Evolutionary conservation across 2,329 filamentous ascomycete genomes (phyloP).

Genomic region (Pseudocercospora macadamiae): DNA sequence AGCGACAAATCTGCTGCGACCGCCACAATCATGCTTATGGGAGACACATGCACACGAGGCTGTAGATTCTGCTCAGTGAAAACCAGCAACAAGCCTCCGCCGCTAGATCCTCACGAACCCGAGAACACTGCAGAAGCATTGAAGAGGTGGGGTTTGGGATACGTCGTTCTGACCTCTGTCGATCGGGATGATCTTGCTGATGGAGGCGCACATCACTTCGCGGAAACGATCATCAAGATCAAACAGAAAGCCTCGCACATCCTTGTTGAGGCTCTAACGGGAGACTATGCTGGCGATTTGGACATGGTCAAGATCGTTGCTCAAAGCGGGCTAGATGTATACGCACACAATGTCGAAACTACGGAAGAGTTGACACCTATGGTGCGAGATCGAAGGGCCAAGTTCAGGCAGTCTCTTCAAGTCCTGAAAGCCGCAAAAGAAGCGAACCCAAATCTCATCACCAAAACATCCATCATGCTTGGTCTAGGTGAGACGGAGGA

Average conservation of each 20-base stretch:
- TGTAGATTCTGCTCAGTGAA: slow-evolving; percentile 98
- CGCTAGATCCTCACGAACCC: slow-evolving; percentile 92
- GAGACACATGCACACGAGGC: slow-evolving; percentile 93
- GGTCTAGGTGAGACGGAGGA: slow-evolving; percentile 90
- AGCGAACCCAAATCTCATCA: slow-evolving; percentile 76
- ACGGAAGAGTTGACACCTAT: slow-evolving; percentile 87
- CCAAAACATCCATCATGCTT: slow-evolving; percentile 98
- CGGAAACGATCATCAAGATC: slow-evolving; percentile 91
- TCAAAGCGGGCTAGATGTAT: slow-evolving; percentile 87
- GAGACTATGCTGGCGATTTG: slow-evolving; percentile 82
- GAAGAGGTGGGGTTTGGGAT: slow-evolving; percentile 88
- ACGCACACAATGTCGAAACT: slow-evolving; percentile 96
- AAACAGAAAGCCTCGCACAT: slow-evolving; percentile 73
- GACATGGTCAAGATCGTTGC: slow-evolving; percentile 88
- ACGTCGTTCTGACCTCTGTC: slow-evolving; percentile 91
- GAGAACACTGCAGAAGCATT: slow-evolving; percentile 96
- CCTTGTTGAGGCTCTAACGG: slow-evolving; percentile 81
- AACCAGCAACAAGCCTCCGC: slow-evolving; percentile 73
- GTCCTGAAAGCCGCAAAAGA: slow-evolving; percentile 83
- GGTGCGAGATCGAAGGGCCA: slow-evolving; percentile 86
- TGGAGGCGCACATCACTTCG: slow-evolving; percentile 85
- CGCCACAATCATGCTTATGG: slow-evolving; percentile 99
- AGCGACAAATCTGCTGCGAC: slow-evolving; percentile 85
- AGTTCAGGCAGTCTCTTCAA: slow-evolving; percentile 79
- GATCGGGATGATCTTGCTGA: slow-evolving; percentile 91